Conservation (phyloP, 176 grass and related monocot species). For the Areca catechu region DNA sequence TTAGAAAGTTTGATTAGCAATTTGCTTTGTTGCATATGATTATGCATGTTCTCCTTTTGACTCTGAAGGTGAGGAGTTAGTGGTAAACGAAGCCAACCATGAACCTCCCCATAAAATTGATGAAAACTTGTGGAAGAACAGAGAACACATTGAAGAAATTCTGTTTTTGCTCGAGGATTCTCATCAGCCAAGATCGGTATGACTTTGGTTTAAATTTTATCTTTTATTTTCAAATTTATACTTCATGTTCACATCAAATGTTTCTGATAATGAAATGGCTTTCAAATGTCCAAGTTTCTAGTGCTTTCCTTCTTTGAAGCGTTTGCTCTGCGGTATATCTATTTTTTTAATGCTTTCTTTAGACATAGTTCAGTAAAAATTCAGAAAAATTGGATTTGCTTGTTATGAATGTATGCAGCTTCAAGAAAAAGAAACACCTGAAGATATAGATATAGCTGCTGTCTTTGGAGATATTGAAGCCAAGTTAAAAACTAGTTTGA, state of each 20-base stretch:
- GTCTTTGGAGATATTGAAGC: slow-evolving; percentile 56
- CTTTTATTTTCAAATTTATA: too few species aligned
- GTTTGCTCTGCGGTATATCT: slow-evolving; percentile 1
- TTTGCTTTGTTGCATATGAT: too few species aligned
- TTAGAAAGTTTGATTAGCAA: background rate
- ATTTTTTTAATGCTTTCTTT: too few species aligned
- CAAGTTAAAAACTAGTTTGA: slow-evolving; percentile 68
- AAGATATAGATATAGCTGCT: slow-evolving; percentile 42
- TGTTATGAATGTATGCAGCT: slow-evolving; percentile 42
- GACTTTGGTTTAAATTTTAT: slow-evolving; percentile 17
- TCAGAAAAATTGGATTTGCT: slow-evolving; percentile 9
- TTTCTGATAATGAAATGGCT: too few species aligned
- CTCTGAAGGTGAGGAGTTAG: slow-evolving; percentile 55
- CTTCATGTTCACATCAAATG: too few species aligned
- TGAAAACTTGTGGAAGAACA: slow-evolving; percentile 99
- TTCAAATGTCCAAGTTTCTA: too few species aligned
- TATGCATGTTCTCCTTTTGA: slow-evolving; percentile 21
- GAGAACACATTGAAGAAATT: slow-evolving; percentile 97
- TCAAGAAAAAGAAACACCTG: slow-evolving; percentile 48
- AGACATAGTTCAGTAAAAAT: too few species aligned
- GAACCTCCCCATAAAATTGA: slow-evolving; percentile 87
- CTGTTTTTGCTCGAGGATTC: slow-evolving; percentile 59
- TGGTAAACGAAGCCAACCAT: slow-evolving; percentile 49
- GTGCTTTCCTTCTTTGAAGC: background rate
- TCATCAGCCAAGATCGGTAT: slow-evolving; percentile 44